These are phyloP conservation scores for Closterium sp. DNA, from an alignment of 139 green algal species.

Conservation along the genomic window DNA sequence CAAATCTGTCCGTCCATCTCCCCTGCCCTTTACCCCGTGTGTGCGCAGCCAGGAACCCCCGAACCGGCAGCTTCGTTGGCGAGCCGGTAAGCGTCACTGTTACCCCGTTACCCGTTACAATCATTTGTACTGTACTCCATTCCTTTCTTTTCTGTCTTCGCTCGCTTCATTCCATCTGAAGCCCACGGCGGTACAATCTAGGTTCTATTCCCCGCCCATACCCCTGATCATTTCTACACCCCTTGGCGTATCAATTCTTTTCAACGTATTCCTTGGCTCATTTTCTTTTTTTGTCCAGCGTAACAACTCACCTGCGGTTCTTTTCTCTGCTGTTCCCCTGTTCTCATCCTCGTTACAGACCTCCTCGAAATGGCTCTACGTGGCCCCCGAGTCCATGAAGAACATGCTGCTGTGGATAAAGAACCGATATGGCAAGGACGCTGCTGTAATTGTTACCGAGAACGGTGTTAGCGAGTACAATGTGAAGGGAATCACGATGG, in stretches of 20 bases:
- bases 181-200: too few relatives aligned
- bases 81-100: neutral
- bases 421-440: slow-evolving; percentile 13
- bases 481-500: neutral
- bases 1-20: neutral
- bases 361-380: slow-evolving; percentile 43
- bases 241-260: too few relatives aligned
- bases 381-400: slow-evolving; percentile 23
- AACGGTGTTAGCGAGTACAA: slow-evolving; percentile 23
- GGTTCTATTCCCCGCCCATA: too few relatives aligned
- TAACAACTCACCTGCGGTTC: neutral
- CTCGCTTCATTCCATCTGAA: too few relatives aligned
- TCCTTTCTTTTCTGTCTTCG: too few relatives aligned
- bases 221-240: too few relatives aligned
- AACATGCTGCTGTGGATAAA: slow-evolving; percentile 41
- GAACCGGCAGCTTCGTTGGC: neutral
- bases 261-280: too few relatives aligned
- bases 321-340: neutral
- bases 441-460: slow-evolving; percentile 33
- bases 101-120: neutral
- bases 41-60: neutral
- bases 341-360: slow-evolving; percentile 16
- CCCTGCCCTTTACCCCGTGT: neutral
- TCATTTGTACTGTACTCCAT: too few relatives aligned
- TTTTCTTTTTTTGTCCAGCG: too few relatives aligned